Conservation (phyloP, 129 eudicot genomes). For the Heracleum sosnowskyi region DNA sequence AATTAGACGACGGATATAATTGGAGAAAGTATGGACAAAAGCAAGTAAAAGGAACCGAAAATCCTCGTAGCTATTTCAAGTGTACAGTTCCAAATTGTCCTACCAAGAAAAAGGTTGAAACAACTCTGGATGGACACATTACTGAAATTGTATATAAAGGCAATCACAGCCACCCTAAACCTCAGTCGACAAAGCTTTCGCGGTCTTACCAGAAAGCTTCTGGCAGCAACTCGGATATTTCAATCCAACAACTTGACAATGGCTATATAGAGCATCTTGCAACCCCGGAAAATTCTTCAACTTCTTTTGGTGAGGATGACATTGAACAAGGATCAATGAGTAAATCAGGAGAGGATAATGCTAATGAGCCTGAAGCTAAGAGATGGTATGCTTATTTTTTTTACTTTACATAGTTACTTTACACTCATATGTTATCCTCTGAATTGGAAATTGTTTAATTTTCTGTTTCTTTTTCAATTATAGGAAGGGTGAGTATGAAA, state of each 20-base stretch:
- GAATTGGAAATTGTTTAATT: background rate
- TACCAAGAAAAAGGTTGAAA: conserved; percentile 86
- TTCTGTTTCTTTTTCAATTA: conserved; percentile 4
- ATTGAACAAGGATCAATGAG: conserved; percentile 70
- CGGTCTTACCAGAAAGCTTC: conserved; percentile 29
- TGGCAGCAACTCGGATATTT: conserved; percentile 12
- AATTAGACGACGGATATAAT: conserved; percentile 84
- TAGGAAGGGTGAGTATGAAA: conserved; percentile 92
- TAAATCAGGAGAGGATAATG: conserved; percentile 68
- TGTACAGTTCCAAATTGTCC: conserved; percentile 78
- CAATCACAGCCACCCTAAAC: conserved; percentile 82
- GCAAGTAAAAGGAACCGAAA: conserved; percentile 93
- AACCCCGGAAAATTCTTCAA: conserved; percentile 59
- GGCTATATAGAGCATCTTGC: conserved; percentile 30
- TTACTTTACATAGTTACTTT: background rate
- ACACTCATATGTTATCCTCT: background rate
- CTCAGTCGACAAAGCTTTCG: conserved; percentile 70
- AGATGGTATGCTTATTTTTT: conserved; percentile 54
- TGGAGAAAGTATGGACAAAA: conserved; percentile 98
- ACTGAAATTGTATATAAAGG: conserved; percentile 97
- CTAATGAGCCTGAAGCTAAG: conserved; percentile 76
- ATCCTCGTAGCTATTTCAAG: conserved; percentile 93
- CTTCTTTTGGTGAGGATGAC: conserved; percentile 78
- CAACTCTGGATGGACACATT: conserved; percentile 66
- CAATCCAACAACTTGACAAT: conserved; percentile 26